Percentiles rank a stretch among this genome's conserved stretches.
phyloP scores from a whole-genome alignment of 148 eudicot genomes.

The Camellia granthamiana region DNA sequence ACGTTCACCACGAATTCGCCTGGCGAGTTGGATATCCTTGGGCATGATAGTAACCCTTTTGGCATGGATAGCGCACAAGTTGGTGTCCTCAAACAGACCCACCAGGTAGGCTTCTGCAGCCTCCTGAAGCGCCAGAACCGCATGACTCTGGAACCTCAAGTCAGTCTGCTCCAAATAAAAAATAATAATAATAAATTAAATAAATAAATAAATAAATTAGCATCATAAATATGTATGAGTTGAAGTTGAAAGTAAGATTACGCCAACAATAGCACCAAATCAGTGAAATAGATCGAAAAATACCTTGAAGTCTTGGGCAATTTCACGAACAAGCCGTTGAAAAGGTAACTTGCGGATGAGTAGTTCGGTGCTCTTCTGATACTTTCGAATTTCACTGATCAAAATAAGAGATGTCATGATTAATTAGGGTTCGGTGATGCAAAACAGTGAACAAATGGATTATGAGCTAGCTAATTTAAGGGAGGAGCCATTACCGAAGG shows the following conservation, averaged over 20 bases:
- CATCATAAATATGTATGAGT: not conserved
- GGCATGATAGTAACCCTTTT: conserved; percentile 54
- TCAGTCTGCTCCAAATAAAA: conserved; percentile 28
- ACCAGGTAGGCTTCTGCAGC: conserved; percentile 43
- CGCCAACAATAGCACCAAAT: not conserved
- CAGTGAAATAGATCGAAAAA: not conserved
- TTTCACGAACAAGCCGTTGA: conserved; percentile 70
- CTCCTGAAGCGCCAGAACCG: conserved; percentile 43
- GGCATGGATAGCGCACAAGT: conserved; percentile 32
- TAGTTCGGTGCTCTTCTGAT: conserved; percentile 74
- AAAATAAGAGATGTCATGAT: not conserved
- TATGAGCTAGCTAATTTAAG: not conserved
- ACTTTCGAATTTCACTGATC: conserved; percentile 67
- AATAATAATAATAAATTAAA: not conserved
- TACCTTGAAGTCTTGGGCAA: conserved; percentile 66
- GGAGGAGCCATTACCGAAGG: conserved; percentile 39
- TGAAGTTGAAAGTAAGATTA: not conserved
- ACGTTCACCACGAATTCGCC: conserved; percentile 46
- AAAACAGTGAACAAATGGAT: not conserved
- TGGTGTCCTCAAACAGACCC: conserved; percentile 41
- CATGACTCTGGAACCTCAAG: conserved; percentile 54
- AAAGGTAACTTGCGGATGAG: conserved; percentile 64
- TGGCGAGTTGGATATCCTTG: conserved; percentile 42
- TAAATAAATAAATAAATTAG: not conserved
- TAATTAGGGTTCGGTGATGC: not conserved